These are phyloP conservation scores for Ceratobasidium sp. DNA, from an alignment of 1,284 basidiomycete species.

Conservation along the genomic window DNA sequence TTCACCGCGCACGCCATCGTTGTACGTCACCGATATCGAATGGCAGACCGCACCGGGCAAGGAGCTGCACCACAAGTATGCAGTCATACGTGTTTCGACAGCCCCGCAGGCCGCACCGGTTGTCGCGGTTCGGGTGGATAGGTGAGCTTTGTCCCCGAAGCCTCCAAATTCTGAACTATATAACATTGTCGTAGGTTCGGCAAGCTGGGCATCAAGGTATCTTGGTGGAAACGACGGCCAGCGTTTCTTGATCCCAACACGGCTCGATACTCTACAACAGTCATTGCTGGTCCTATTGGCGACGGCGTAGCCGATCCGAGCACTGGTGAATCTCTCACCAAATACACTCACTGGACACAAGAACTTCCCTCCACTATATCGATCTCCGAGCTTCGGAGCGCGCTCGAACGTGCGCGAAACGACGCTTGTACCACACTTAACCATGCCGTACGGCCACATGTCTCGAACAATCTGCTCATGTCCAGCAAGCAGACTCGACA, in stretches of 20 bases:
- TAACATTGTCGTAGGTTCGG: conserved; percentile 13
- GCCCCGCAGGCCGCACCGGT: conserved; percentile 10
- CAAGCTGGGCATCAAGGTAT: conserved; percentile 17
- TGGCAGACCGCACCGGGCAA: conserved; percentile 10
- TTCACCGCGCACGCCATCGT: neutral
- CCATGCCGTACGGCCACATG: conserved; percentile 22
- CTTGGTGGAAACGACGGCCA: conserved; percentile 30
- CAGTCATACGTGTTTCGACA: conserved; percentile 15
- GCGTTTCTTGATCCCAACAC: neutral
- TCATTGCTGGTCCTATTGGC: conserved; percentile 22
- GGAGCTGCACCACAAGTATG: conserved; percentile 4
- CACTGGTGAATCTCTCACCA: conserved; percentile 2
- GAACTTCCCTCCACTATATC: conserved; percentile 6
- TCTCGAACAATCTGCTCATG: conserved; percentile 8
- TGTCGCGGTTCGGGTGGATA: conserved; percentile 29
- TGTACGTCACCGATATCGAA: conserved; percentile 30
- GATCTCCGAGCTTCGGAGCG: conserved; percentile 3
- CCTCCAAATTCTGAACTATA: neutral
- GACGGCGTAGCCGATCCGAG: conserved; percentile 16
- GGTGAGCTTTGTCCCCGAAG: neutral
- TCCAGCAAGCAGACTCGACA: neutral
- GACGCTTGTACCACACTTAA: conserved; percentile 27
- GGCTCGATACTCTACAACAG: conserved; percentile 24
- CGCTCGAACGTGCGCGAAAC: conserved; percentile 30
- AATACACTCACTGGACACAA: conserved; percentile 37